phyloP scores from a whole-genome alignment of 2,329 filamentous ascomycete species.

The Pleurostoma richardsiae region DNA sequence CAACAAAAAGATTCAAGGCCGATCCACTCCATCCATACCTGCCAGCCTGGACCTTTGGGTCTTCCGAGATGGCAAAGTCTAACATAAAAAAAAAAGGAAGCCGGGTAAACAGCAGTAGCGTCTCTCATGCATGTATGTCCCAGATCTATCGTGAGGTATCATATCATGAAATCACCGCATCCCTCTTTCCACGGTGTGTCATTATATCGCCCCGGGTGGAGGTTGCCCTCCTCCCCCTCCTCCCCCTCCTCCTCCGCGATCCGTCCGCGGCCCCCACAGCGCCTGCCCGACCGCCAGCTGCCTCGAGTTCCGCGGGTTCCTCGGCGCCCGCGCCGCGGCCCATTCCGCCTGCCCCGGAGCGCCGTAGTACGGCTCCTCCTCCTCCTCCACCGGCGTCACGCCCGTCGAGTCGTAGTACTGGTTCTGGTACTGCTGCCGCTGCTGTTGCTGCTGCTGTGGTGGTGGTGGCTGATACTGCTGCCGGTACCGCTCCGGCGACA shows the following conservation, averaged over 20 bases:
- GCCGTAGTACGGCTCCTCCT: conserved; percentile 6
- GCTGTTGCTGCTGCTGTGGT: neutral
- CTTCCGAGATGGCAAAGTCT: too few relatives aligned
- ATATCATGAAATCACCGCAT: too few relatives aligned
- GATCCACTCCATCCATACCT: too few relatives aligned
- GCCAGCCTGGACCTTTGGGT: too few relatives aligned
- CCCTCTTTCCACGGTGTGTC: too few relatives aligned
- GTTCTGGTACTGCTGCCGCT: too few relatives aligned
- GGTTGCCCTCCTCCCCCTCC: neutral
- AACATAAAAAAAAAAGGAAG: too few relatives aligned
- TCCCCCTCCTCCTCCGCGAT: neutral
- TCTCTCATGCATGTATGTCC: too few relatives aligned
- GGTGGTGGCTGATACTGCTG: neutral
- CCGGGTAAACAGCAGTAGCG: too few relatives aligned
- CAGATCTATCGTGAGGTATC: too few relatives aligned
- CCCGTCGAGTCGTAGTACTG: neutral
- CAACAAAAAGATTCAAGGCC: too few relatives aligned
- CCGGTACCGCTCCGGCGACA: conserved; percentile 1
- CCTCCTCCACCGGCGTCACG: conserved; percentile 1
- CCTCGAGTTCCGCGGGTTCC: conserved; percentile 18
- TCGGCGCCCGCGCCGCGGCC: conserved; percentile 1
- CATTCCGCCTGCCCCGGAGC: neutral
- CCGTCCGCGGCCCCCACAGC: conserved; percentile 19
- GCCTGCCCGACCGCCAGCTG: conserved; percentile 24
- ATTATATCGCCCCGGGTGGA: conserved; percentile 2